Base-by-base conservation (phyloP, 2,329 filamentous ascomycete genomes). In the Pseudogymnoascus sp. region DNA sequence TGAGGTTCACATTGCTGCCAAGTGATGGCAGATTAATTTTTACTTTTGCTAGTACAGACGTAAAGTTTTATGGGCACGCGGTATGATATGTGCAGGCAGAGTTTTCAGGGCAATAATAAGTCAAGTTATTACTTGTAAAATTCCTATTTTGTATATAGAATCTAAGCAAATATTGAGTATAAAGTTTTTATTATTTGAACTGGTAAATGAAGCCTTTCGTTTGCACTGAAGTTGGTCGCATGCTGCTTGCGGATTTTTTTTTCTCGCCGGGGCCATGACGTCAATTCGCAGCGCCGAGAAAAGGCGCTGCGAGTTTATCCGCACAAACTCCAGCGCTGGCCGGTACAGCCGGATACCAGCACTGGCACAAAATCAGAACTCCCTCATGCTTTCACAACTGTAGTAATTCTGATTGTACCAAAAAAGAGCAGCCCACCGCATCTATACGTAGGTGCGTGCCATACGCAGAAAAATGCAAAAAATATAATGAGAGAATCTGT, bases 11-110 rank as follows among this genome's bases (percentile, higher is more conserved):
- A 18, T 18, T 4, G 39, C 18, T 21, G 39, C 8, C 10, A 11
- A 42, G 39, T 42, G 16, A 42, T 18, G 39, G 67, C 62, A 67
- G 68, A 68, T 67, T 26, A n/a, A 4, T n/a, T 47, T 47, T 47
- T 47, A 14, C 21, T 47, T 61, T 63, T 61, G 59, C 36, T 21
- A 21, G 16, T 2, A 2, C 23, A 6, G 23, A 26, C 23, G 2
- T 42, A 10, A 45, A 62, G 14, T 12, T 65, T 14, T 62, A 14
- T 51, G 18, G 34, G 29, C 47, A 60, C 45, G 4, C 11, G 29
- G n/a, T 57, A 63, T 61, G 29, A 12, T 57, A 63, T 61, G 18
- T 18, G 23, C 29, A 65, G 68, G 63, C 63, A 37, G 16, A 42
- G 39, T 18, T 18, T 42, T 42, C 1, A 3, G 16, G 4, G 5